phyloP scores from a whole-genome alignment of 2,329 filamentous ascomycete species.

The Lasiodiplodia citricola region DNA sequence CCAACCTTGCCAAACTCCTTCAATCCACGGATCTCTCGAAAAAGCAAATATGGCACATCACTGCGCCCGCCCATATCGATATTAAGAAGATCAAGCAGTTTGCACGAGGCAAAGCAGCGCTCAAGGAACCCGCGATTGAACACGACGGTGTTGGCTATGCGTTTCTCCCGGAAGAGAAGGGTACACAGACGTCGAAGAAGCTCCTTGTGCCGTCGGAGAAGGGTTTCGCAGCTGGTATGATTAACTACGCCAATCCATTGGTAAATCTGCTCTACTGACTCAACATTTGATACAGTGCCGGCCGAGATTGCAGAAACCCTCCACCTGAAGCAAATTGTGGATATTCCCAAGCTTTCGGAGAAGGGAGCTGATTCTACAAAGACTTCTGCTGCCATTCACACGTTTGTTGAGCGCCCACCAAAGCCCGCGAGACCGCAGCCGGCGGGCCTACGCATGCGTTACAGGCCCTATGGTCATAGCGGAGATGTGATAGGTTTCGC shows the following conservation, averaged over 20 bases:
- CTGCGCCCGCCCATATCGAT: conserved; percentile 71
- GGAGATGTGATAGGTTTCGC: conserved; percentile 49
- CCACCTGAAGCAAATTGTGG: conserved; percentile 68
- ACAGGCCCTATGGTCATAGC: conserved; percentile 67
- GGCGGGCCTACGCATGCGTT: conserved; percentile 69
- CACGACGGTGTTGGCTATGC: conserved; percentile 70
- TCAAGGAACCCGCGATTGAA: conserved; percentile 62
- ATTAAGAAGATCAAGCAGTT: conserved; percentile 70
- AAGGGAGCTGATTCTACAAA: conserved; percentile 49
- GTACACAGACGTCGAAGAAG: conserved; percentile 60
- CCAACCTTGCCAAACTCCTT: conserved; percentile 55
- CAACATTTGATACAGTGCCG: conserved; percentile 33
- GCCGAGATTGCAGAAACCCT: conserved; percentile 62
- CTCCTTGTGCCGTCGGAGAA: conserved; percentile 65
- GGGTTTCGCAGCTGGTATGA: conserved; percentile 63
- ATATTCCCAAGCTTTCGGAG: conserved; percentile 53
- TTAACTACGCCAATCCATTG: neutral
- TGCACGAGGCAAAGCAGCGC: conserved; percentile 63
- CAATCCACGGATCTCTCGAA: conserved; percentile 64
- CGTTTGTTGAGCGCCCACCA: conserved; percentile 54
- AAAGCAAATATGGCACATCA: conserved; percentile 83
- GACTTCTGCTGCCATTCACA: conserved; percentile 47
- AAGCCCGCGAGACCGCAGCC: conserved; percentile 68
- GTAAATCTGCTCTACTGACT: neutral
- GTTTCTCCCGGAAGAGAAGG: conserved; percentile 57